These are phyloP conservation scores for Lecanosticta acicola DNA, from an alignment of 2,329 filamentous ascomycete species.

Conservation along the genomic window DNA sequence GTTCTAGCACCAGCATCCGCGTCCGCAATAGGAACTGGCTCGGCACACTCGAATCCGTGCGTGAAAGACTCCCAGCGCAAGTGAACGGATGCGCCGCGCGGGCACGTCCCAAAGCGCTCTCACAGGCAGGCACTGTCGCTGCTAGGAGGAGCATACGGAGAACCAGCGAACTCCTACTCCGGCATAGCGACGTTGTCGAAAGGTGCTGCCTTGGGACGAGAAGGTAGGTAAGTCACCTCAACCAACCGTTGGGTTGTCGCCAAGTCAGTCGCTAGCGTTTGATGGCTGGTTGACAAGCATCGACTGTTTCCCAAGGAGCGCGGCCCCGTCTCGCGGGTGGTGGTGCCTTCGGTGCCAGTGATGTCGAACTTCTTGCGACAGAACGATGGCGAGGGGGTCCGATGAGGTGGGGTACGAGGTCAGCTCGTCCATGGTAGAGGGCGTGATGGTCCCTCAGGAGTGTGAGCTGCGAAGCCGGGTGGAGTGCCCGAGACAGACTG, in stretches of 20 bases:
- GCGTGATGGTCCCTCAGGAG: constrained; percentile 50
- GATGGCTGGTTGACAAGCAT: constrained; percentile 51
- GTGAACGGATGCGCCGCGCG: constrained; percentile 11
- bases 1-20: too few relatives aligned
- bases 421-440: constrained; percentile 47
- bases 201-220: constrained; percentile 23
- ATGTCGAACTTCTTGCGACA: constrained; percentile 52
- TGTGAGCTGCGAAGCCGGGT: constrained; percentile 49
- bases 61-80: too few relatives aligned
- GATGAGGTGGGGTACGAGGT: constrained; percentile 54
- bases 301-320: constrained; percentile 41
- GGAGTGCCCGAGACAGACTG: constrained; percentile 31
- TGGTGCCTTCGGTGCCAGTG: constrained; percentile 50
- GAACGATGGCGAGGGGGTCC: constrained; percentile 52
- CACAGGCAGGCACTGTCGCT: constrained; percentile 9
- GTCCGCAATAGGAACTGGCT: too few relatives aligned
- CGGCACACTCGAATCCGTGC: too few relatives aligned
- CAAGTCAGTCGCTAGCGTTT: constrained; percentile 56
- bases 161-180: constrained; percentile 6
- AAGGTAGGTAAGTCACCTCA: constrained; percentile 15
- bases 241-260: constrained; percentile 14
- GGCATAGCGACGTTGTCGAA: constrained; percentile 15
- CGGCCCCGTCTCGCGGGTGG: constrained; percentile 52
- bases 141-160: constrained; percentile 11
- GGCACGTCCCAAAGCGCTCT: constrained; percentile 8